phyloP scores from a whole-genome alignment of 371 early-diverging fungal species.

The Paraphysoderma sedebokerense region DNA sequence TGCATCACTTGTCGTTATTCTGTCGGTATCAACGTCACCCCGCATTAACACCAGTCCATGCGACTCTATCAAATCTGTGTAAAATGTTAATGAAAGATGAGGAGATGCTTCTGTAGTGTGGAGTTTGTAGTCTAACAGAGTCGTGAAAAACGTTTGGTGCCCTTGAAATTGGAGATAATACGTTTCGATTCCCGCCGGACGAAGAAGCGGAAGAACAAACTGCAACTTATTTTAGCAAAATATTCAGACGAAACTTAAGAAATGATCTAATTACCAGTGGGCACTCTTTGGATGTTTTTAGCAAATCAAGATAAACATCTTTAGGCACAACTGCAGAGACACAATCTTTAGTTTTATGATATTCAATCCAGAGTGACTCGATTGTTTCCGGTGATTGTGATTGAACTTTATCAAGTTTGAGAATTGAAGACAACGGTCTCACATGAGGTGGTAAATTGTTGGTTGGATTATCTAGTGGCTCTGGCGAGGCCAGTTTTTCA shows the following conservation, averaged over 20 bases:
- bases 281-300: constrained; percentile 1
- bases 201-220: constrained; percentile 4
- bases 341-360: neutral
- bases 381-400: neutral
- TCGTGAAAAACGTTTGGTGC: constrained; percentile 3
- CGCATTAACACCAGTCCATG: constrained; percentile 1
- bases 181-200: neutral
- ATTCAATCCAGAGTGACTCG: constrained; percentile 1
- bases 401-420: neutral
- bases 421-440: neutral
- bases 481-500: neutral
- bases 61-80: constrained; percentile 2
- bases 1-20: too few species aligned
- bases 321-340: neutral
- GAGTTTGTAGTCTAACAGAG: neutral
- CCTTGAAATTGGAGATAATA: neutral
- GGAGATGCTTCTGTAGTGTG: constrained; percentile 1
- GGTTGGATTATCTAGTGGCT: neutral
- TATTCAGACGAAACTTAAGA: neutral
- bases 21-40: neutral
- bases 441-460: constrained; percentile 2
- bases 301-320: neutral
- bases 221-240: neutral
- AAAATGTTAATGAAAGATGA: constrained; percentile 1
- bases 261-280: neutral